A percentile compares a stretch with the other conserved stretches of the same genome.
phyloP scores from a whole-genome alignment of 2,329 filamentous ascomycete genomes.

The Mariannaea sp. region DNA sequence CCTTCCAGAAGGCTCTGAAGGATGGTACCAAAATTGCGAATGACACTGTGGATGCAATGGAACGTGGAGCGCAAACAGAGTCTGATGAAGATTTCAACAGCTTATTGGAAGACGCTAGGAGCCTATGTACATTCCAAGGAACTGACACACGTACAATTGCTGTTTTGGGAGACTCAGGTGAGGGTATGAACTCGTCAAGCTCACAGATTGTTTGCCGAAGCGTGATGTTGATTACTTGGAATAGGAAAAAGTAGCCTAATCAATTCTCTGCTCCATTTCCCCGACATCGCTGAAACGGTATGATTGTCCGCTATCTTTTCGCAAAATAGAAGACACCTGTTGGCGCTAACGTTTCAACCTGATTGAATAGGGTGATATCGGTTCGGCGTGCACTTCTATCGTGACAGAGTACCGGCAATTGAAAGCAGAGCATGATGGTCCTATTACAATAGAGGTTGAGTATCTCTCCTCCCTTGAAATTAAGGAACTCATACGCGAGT shows the following conservation, averaged over 20 bases:
- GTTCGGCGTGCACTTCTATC: constrained; percentile 42
- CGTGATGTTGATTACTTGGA: background rate
- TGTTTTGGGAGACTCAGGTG: constrained; percentile 21
- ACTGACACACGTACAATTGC: constrained; percentile 21
- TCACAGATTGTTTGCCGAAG: background rate
- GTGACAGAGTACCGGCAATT: constrained; percentile 44
- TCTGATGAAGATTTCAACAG: background rate
- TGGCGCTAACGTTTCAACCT: background rate
- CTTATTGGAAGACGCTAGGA: constrained; percentile 5
- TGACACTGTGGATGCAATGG: background rate
- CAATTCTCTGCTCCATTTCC: constrained; percentile 43
- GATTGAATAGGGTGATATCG: constrained; percentile 34
- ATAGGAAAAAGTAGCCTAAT: constrained; percentile 41
- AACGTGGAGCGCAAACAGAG: background rate
- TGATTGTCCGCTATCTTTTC: too few relatives aligned
- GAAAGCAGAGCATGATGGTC: constrained; percentile 26
- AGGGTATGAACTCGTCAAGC: constrained; percentile 3
- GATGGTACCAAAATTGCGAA: constrained; percentile 1
- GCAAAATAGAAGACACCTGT: too few relatives aligned
- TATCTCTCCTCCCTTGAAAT: constrained; percentile 38
- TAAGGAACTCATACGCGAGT: constrained; percentile 37
- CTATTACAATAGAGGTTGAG: constrained; percentile 41
- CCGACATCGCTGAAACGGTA: constrained; percentile 37
- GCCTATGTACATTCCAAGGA: constrained; percentile 8
- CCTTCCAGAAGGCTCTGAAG: constrained; percentile 7